A percentile compares a stretch with the other conserved stretches of the same genome.
Evolutionary conservation across 1,139 yeast genomes (phyloP).

Genomic region (Blastobotrys indianensis): DNA sequence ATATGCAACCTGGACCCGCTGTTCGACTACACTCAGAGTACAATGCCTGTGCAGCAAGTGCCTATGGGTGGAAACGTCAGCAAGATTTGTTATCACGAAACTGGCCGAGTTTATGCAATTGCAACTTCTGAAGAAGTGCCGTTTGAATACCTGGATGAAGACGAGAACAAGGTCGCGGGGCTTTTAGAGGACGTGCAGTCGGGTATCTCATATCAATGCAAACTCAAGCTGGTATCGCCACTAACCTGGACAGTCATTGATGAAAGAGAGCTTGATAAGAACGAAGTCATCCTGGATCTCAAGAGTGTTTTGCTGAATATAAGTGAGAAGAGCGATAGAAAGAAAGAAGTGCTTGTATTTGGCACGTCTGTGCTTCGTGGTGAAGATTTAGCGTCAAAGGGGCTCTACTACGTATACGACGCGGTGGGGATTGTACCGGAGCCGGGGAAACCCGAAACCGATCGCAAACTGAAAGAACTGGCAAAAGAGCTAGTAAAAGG

Average conservation of each 20-base stretch:
- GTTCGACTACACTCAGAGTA: conserved; percentile 21
- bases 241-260: conserved; percentile 74
- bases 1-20: conserved; percentile 29
- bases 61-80: conserved; percentile 56
- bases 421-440: conserved; percentile 85
- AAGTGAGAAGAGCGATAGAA: conserved; percentile 46
- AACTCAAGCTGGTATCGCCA: conserved; percentile 64
- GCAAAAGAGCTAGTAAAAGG: conserved; percentile 77
- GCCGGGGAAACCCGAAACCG: conserved; percentile 80
- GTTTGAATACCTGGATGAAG: conserved; percentile 70
- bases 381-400: conserved; percentile 80
- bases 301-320: conserved; percentile 55
- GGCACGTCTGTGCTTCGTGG: conserved; percentile 76
- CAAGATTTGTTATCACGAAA: conserved; percentile 66
- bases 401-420: conserved; percentile 70
- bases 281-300: conserved; percentile 60
- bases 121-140: conserved; percentile 58
- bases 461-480: conserved; percentile 70
- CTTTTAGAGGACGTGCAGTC: conserved; percentile 45
- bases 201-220: conserved; percentile 54
- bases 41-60: conserved; percentile 23
- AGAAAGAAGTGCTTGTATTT: conserved; percentile 63
- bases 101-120: conserved; percentile 57
- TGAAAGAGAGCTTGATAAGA: conserved; percentile 54
- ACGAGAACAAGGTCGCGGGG: conserved; percentile 60